Evolutionary conservation across 805 yeast genomes (phyloP).

Genomic region (Candida caryicola): DNA sequence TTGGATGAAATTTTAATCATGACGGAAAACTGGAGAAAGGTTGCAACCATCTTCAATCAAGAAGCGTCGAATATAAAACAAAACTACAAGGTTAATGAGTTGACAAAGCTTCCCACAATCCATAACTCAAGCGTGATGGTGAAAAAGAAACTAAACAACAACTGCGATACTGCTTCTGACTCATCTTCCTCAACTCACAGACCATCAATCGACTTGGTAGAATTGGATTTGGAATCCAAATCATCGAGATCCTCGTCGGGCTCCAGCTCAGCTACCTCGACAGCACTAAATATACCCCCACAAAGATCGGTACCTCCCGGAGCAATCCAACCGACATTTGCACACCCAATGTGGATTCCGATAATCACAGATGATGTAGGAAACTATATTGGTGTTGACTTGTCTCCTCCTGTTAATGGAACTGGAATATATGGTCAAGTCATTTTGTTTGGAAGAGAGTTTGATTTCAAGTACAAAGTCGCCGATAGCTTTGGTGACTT

Average conservation of each 20-base stretch:
- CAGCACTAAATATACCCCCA: slow-evolving; percentile 33
- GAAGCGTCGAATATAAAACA: slow-evolving; percentile 23
- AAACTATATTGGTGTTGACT: slow-evolving; percentile 86
- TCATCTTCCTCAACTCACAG: slow-evolving; percentile 2
- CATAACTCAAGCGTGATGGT: slow-evolving; percentile 14
- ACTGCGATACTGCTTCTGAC: slow-evolving; percentile 5
- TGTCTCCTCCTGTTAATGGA: slow-evolving; percentile 67
- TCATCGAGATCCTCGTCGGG: slow-evolving; percentile 13
- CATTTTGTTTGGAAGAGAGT: slow-evolving; percentile 90
- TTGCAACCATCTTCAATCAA: slow-evolving; percentile 43
- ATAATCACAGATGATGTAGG: slow-evolving; percentile 85
- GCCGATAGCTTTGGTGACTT: slow-evolving; percentile 91
- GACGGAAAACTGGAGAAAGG: slow-evolving; percentile 82
- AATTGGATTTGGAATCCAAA: slow-evolving; percentile 14
- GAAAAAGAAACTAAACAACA: slow-evolving; percentile 13
- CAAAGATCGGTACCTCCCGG: slow-evolving; percentile 75
- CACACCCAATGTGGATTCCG: slow-evolving; percentile 94
- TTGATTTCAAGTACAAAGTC: slow-evolving; percentile 81
- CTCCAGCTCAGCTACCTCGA: slow-evolving; percentile 15
- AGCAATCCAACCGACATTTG: slow-evolving; percentile 68
- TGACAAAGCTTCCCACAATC: slow-evolving; percentile 21
- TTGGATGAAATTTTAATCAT: slow-evolving; percentile 77
- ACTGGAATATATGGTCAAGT: slow-evolving; percentile 75
- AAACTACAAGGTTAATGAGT: slow-evolving; percentile 15
- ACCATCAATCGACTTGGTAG: background rate